Evolutionary conservation across 495 filamentous ascomycete species (phyloP), one percentile per base, ranked within the genome.

Genomic region (Tirmania nivea): DNA sequence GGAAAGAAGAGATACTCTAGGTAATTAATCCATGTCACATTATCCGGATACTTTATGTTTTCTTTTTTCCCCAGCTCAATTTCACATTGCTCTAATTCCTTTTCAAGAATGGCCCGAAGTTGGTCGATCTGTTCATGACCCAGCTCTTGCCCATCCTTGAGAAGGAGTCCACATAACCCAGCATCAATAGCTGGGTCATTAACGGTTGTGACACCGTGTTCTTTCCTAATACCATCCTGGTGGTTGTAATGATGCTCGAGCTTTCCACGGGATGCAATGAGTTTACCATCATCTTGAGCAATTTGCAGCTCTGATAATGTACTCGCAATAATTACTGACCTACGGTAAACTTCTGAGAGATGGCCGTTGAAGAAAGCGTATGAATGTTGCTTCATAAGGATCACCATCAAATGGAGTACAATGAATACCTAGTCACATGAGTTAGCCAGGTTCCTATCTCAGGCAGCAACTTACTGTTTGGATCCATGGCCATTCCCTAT

Each of bases 301-400:
- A 31, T 17, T 25, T 51, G 47, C 14, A 34, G 31, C 48, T 10
- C 17, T 10, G 16, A 34, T 19, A 39, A 45, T 10, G 34, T 53
- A 34, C 10, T 8, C 20, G 35, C 10, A 11, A 21, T 35, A 48
- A 50, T 10, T 57, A 53, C 31, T 72, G 63, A 50, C 71, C 71
- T 50, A 71, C 39, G 71, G 55, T 76, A 75, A 6, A 75, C 68
- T 47, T 74, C 71, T 8, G 79, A 81, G 34, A 86, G 67, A 57
- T 86, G 72, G 6, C 82, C 82, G 59, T 86, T 86, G 63, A 83
- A 86, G 55, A 81, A 81, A 2, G 77, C 73, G 61, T 82, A 85
- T 50, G 76, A 81, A 60, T 86, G 82, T 61, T 81, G 78, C 66
- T 86, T 86, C 82, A 86, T 86, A 49, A 84, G 56, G 73, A 85